A percentile compares a stretch with the other conserved stretches of the same genome.
These are phyloP conservation scores for Setaria viridis DNA, from an alignment of 202 grass and related monocot species.

Conservation along the genomic window DNA sequence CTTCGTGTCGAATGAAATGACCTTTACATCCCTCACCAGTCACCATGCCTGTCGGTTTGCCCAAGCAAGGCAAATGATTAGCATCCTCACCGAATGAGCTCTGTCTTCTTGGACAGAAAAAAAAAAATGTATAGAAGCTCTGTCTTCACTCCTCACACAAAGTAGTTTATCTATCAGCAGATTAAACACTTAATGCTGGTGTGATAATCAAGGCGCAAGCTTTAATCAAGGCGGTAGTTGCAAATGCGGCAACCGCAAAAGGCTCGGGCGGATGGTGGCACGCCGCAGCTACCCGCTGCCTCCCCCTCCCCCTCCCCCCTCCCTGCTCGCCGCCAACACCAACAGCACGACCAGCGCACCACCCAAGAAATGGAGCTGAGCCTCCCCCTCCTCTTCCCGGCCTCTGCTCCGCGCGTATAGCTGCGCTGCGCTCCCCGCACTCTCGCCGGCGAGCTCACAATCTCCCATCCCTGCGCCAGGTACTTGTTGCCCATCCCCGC, in stretches of 20 bases:
- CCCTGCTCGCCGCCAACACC: constrained; percentile 44
- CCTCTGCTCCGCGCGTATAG: constrained; percentile 27
- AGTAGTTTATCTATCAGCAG: background rate
- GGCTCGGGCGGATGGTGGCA: constrained; percentile 19
- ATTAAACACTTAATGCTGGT: constrained; percentile 6
- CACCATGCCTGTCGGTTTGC: background rate
- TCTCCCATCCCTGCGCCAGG: constrained; percentile 18
- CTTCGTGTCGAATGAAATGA: constrained; percentile 11
- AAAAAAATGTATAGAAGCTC: background rate
- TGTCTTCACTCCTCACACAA: background rate
- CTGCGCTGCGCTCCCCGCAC: background rate
- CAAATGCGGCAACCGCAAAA: constrained; percentile 46
- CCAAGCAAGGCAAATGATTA: constrained; percentile 30
- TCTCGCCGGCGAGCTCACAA: background rate
- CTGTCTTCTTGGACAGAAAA: background rate
- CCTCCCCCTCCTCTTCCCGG: background rate
- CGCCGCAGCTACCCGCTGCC: constrained; percentile 17
- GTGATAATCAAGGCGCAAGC: constrained; percentile 6
- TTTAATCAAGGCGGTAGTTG: constrained; percentile 42
- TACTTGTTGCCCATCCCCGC: background rate
- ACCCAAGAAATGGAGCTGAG: constrained; percentile 43
- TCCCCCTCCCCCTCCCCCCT: background rate
- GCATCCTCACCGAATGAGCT: background rate
- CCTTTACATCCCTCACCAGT: background rate
- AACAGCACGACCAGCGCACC: constrained; percentile 39